phyloP scores from a whole-genome alignment of 345 rosid genomes.

The Pistacia vera region DNA sequence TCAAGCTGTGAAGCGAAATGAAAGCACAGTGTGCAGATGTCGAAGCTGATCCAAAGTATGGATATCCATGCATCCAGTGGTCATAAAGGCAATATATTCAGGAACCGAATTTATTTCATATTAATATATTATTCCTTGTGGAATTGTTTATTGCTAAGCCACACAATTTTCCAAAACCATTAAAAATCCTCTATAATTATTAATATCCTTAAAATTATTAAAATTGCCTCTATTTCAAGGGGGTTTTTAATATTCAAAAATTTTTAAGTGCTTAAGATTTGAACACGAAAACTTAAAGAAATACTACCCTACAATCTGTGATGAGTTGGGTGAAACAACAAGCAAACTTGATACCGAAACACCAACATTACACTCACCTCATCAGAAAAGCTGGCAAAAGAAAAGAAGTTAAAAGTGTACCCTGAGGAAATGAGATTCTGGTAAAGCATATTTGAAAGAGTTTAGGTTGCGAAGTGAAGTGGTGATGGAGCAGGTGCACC shows the following conservation, averaged over 20 bases:
- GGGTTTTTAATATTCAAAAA: no score
- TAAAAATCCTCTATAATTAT: no score
- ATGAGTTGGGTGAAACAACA: slow-evolving; percentile 8
- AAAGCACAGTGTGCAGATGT: slow-evolving; percentile 19
- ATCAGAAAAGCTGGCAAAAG: slow-evolving; percentile 25
- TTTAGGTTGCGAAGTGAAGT: slow-evolving; percentile 21
- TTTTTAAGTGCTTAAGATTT: no score
- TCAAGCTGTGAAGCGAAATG: slow-evolving; percentile 27
- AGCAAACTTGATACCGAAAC: slow-evolving; percentile 25
- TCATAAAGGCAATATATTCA: background rate
- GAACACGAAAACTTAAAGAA: slow-evolving; percentile 1
- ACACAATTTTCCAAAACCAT: no score
- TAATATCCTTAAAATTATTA: no score
- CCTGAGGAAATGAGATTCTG: slow-evolving; percentile 45
- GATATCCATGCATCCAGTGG: slow-evolving; percentile 31
- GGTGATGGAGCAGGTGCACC: slow-evolving; percentile 29
- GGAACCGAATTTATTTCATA: no score
- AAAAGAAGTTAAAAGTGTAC: slow-evolving; percentile 27
- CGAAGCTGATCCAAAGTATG: slow-evolving; percentile 20
- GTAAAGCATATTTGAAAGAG: slow-evolving; percentile 23
- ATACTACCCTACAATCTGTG: background rate
- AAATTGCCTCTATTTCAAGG: no score
- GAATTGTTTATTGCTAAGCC: no score
- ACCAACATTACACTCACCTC: slow-evolving; percentile 38
- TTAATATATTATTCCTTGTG: no score